Conservation (phyloP, 2,329 filamentous ascomycete species). For the Monascus ruber region DNA sequence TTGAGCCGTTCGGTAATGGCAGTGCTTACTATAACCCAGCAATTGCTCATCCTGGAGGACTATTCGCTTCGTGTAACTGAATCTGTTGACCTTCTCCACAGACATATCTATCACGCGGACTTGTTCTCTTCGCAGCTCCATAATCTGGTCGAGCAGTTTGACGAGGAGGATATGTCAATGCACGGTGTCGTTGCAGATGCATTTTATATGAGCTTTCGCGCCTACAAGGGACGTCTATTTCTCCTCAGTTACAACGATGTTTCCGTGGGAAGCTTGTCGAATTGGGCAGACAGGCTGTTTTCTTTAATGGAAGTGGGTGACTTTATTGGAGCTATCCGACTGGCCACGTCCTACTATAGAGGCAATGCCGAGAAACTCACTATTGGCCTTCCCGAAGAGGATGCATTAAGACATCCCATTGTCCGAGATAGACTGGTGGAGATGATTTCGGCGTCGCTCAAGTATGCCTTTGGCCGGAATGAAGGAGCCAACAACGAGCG, state of each 20-base stretch:
- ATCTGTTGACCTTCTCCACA: conserved; percentile 81
- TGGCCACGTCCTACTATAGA: conserved; percentile 85
- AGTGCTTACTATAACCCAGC: conserved; percentile 86
- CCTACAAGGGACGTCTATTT: conserved; percentile 90
- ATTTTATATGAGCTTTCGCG: conserved; percentile 94
- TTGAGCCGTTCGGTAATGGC: conserved; percentile 84
- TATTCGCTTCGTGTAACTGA: conserved; percentile 82
- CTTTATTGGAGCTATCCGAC: conserved; percentile 78
- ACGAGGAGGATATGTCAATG: conserved; percentile 79
- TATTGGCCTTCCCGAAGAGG: conserved; percentile 81
- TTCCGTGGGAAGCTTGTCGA: conserved; percentile 81
- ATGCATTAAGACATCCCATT: conserved; percentile 61
- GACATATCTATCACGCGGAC: conserved; percentile 85
- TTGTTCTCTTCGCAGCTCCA: conserved; percentile 82
- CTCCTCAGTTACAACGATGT: conserved; percentile 88
- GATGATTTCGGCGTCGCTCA: conserved; percentile 84
- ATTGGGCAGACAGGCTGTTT: conserved; percentile 90
- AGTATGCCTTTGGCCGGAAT: conserved; percentile 67
- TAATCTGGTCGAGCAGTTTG: conserved; percentile 71
- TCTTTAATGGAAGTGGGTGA: conserved; percentile 96
- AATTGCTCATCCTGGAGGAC: conserved; percentile 86
- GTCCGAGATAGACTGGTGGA: conserved; percentile 83
- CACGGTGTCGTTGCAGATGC: conserved; percentile 95
- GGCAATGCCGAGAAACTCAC: conserved; percentile 90
- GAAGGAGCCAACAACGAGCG: conserved; percentile 38